phyloP scores from a whole-genome alignment of 371 early-diverging fungal genomes.

The Homolaphlyctis polyrhiza region DNA sequence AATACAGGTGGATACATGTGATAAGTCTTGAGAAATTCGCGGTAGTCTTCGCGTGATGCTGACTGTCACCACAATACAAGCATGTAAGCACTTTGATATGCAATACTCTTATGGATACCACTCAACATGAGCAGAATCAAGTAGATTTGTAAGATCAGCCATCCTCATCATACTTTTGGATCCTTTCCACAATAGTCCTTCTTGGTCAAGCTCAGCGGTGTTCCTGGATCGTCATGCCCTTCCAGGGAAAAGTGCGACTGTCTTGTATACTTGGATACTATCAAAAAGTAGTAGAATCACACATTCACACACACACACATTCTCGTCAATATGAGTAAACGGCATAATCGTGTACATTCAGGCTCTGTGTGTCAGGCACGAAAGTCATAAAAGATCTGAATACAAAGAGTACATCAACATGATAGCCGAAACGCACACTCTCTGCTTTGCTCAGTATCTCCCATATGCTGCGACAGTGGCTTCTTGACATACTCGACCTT shows the following conservation, averaged over 20 bases:
- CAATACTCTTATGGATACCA: no score
- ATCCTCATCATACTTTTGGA: neutral
- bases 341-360: no score
- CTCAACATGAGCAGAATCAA: no score
- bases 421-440: constrained; percentile 12
- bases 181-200: constrained; percentile 17
- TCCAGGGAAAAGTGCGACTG: constrained; percentile 21
- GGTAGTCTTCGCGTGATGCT: neutral
- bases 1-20: constrained; percentile 20
- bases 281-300: no score
- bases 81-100: no score
- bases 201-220: constrained; percentile 17
- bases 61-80: neutral
- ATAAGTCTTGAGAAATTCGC: neutral
- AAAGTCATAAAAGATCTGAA: no score
- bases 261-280: constrained; percentile 12
- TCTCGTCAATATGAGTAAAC: no score
- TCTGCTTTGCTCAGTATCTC: neutral
- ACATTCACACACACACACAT: no score
- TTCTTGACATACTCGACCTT: constrained; percentile 22
- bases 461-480: neutral
- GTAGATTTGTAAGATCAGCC: no score
- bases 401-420: no score
- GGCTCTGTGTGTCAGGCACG: no score
- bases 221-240: constrained; percentile 12